These are phyloP conservation scores for Sutorius australiensis DNA, from an alignment of 768 basidiomycete species.

Conservation along the genomic window DNA sequence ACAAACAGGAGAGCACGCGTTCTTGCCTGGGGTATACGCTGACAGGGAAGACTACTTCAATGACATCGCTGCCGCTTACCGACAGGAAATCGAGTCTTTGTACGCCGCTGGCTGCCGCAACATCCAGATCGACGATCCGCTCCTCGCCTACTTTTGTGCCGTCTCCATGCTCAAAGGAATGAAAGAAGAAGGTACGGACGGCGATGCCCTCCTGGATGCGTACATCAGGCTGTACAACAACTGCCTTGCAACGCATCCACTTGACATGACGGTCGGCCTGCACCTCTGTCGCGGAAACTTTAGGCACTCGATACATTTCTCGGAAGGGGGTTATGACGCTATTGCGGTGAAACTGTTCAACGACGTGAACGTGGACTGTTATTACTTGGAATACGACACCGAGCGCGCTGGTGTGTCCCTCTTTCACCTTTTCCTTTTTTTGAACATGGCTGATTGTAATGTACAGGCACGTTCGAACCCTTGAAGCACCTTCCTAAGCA, in stretches of 20 bases:
- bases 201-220: constrained; percentile 60
- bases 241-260: constrained; percentile 35
- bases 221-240: constrained; percentile 43
- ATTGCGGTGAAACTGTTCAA: constrained; percentile 46
- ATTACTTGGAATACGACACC: constrained; percentile 49
- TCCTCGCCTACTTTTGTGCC: constrained; percentile 62
- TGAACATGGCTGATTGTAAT: background rate
- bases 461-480: constrained; percentile 30
- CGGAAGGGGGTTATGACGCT: constrained; percentile 43
- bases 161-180: constrained; percentile 53
- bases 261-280: constrained; percentile 39
- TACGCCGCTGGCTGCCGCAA: constrained; percentile 43
- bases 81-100: constrained; percentile 41
- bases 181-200: constrained; percentile 57
- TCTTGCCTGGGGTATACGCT: constrained; percentile 15
- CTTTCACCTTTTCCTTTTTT: background rate
- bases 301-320: constrained; percentile 36
- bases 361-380: constrained; percentile 40
- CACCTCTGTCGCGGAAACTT: constrained; percentile 43
- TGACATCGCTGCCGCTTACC: constrained; percentile 46
- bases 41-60: constrained; percentile 42
- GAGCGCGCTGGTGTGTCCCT: constrained; percentile 37
- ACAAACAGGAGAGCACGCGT: constrained; percentile 24
- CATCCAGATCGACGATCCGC: constrained; percentile 46
- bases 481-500: constrained; percentile 30